Evolutionary conservation across 257 asterid species (phyloP).

Genomic region (Avicennia marina): DNA sequence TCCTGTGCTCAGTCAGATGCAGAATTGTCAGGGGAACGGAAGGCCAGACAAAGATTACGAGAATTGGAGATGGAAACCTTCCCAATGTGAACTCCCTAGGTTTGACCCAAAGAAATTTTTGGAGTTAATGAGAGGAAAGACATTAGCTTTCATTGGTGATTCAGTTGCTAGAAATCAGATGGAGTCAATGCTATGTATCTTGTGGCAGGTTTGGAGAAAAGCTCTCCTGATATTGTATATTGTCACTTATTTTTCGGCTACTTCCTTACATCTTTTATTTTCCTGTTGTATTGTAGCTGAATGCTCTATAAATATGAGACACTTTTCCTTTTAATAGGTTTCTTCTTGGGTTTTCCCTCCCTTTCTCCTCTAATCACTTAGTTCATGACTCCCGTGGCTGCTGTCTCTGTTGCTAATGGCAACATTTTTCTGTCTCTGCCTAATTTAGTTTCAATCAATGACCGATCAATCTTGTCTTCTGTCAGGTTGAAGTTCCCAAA

Average conservation of each 20-base stretch:
- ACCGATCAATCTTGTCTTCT: no score
- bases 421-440: no score
- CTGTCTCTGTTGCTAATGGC: no score
- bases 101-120: slow-evolving; percentile 66
- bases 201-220: slow-evolving; percentile 72
- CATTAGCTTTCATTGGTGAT: slow-evolving; percentile 92
- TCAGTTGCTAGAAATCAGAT: slow-evolving; percentile 97
- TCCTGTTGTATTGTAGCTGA: no score
- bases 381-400: no score
- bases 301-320: no score
- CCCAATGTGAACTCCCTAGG: slow-evolving; percentile 73
- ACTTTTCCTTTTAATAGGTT: no score
- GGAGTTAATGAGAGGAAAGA: slow-evolving; percentile 88
- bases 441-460: no score
- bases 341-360: no score
- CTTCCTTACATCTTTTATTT: no score
- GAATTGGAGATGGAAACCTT: slow-evolving; percentile 94
- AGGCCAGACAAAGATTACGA: slow-evolving; percentile 92
- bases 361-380: no score
- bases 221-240: slow-evolving; percentile 1
- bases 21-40: slow-evolving; percentile 96
- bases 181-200: slow-evolving; percentile 89
- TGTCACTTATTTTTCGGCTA: no score
- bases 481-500: slow-evolving; percentile 85
- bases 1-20: slow-evolving; percentile 79